phyloP scores from a whole-genome alignment of 768 basidiomycete genomes.

The Gloeophyllum trabeum region DNA sequence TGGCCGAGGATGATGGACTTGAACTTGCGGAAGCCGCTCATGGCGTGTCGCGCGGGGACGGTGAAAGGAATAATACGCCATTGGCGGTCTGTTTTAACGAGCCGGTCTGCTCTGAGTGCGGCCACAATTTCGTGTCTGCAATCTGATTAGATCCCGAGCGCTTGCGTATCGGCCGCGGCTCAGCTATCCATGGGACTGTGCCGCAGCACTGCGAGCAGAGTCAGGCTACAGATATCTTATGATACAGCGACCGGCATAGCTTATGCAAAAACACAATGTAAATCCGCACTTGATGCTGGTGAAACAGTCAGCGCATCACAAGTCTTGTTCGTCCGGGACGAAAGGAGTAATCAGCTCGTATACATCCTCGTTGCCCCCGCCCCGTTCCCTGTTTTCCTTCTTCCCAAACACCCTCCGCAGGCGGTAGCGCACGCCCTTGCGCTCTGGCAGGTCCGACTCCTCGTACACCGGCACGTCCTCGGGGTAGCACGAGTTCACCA shows the following conservation, averaged over 20 bases:
- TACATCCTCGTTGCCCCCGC: conserved; percentile 67
- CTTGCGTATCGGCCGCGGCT: no score
- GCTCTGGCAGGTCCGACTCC: conserved; percentile 21
- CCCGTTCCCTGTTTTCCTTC: conserved; percentile 32
- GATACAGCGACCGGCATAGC: neutral
- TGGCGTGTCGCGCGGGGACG: no score
- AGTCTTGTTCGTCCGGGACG: conserved; percentile 66
- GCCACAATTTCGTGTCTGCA: no score
- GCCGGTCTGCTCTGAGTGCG: no score
- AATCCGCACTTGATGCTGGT: no score
- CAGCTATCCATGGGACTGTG: no score
- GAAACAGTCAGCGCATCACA: no score
- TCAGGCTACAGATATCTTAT: conserved; percentile 6
- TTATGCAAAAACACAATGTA: neutral
- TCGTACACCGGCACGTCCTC: conserved; percentile 19
- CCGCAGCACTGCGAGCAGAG: no score
- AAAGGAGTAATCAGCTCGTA: conserved; percentile 80
- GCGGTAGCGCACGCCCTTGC: conserved; percentile 34
- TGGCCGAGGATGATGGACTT: conserved; percentile 15
- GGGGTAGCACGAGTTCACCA: conserved; percentile 59
- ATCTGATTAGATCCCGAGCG: no score
- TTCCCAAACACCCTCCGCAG: conserved; percentile 52
- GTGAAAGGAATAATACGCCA: no score
- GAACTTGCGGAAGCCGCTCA: conserved; percentile 14
- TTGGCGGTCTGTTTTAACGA: no score